Percentiles rank a stretch among this genome's conserved stretches.
Conservation (phyloP, 768 basidiomycete species). For the Boletus tylopilopsis region DNA sequence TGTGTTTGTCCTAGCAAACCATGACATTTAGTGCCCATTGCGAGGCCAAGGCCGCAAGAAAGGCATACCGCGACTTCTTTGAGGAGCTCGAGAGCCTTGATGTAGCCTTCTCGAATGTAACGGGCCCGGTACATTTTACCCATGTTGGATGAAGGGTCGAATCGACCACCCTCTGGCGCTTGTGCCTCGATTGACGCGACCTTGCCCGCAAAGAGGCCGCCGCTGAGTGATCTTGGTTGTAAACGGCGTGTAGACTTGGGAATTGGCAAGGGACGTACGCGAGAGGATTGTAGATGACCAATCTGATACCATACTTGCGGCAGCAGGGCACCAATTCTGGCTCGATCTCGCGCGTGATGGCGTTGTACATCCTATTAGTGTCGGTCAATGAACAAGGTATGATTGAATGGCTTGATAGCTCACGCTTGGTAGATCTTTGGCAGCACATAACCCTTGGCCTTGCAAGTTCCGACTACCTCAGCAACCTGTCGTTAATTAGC, state of each 20-base stretch:
- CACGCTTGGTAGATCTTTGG: slow-evolving; percentile 57
- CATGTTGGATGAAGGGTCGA: slow-evolving; percentile 34
- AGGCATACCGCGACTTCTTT: slow-evolving; percentile 38
- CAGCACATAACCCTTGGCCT: slow-evolving; percentile 47
- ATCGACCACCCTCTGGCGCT: slow-evolving; percentile 38
- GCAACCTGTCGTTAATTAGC: slow-evolving; percentile 39
- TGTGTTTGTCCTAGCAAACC: slow-evolving; percentile 32
- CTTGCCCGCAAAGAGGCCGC: slow-evolving; percentile 40
- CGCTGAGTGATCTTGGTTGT: not conserved
- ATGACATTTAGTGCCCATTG: not conserved
- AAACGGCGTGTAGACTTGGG: not conserved
- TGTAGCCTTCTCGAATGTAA: slow-evolving; percentile 41
- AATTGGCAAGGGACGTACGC: slow-evolving; percentile 31
- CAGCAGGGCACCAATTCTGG: slow-evolving; percentile 53
- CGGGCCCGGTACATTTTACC: slow-evolving; percentile 45
- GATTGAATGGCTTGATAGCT: slow-evolving; percentile 8
- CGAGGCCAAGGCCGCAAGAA: not conserved
- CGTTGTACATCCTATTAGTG: slow-evolving; percentile 40
- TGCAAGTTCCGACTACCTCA: slow-evolving; percentile 56
- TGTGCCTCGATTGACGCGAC: slow-evolving; percentile 34
- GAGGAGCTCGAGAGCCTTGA: slow-evolving; percentile 40
- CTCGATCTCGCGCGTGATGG: slow-evolving; percentile 46
- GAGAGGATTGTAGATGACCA: slow-evolving; percentile 56
- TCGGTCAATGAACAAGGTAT: not conserved
- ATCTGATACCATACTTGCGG: slow-evolving; percentile 52